Evolutionary conservation across 768 basidiomycete species (phyloP).

Genomic region (Saitozyma sp.): DNA sequence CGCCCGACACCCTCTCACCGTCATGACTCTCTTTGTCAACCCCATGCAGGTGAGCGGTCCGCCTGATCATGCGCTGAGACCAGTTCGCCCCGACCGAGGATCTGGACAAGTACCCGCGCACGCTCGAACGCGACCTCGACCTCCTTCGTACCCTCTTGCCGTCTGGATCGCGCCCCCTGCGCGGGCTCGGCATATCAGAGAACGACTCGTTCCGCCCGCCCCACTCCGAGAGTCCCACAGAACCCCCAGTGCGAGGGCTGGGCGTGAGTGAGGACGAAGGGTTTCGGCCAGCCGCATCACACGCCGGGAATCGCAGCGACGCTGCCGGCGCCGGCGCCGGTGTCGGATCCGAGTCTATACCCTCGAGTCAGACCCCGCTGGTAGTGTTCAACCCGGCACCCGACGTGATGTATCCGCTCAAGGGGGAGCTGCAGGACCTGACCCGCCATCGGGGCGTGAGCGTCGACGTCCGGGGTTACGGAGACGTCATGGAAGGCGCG

Average conservation of each 20-base stretch:
- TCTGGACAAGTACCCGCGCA: slow-evolving; percentile 84
- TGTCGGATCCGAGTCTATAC: background rate
- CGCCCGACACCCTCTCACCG: slow-evolving; percentile 74
- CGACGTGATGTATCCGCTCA: slow-evolving; percentile 84
- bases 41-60: slow-evolving; percentile 68
- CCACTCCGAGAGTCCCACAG: slow-evolving; percentile 53
- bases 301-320: background rate
- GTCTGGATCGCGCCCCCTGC: slow-evolving; percentile 12
- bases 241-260: slow-evolving; percentile 1
- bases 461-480: slow-evolving; percentile 85
- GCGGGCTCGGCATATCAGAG: slow-evolving; percentile 40
- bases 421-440: slow-evolving; percentile 75
- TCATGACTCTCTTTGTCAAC: slow-evolving; percentile 96
- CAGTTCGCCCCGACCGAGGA: slow-evolving; percentile 92
- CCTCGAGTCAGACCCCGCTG: slow-evolving; percentile 29
- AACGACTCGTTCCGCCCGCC: slow-evolving; percentile 56
- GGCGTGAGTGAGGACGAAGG: slow-evolving; percentile 4
- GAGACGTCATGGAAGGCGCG: slow-evolving; percentile 87
- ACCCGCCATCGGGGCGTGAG: slow-evolving; percentile 79
- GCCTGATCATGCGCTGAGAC: background rate
- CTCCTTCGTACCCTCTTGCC: slow-evolving; percentile 55
- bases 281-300: background rate
- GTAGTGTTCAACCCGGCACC: slow-evolving; percentile 75
- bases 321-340: background rate
- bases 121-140: slow-evolving; percentile 71